Base-by-base conservation (phyloP, 2,329 filamentous ascomycete genomes). In the Pestalotiopsis sp. region DNA sequence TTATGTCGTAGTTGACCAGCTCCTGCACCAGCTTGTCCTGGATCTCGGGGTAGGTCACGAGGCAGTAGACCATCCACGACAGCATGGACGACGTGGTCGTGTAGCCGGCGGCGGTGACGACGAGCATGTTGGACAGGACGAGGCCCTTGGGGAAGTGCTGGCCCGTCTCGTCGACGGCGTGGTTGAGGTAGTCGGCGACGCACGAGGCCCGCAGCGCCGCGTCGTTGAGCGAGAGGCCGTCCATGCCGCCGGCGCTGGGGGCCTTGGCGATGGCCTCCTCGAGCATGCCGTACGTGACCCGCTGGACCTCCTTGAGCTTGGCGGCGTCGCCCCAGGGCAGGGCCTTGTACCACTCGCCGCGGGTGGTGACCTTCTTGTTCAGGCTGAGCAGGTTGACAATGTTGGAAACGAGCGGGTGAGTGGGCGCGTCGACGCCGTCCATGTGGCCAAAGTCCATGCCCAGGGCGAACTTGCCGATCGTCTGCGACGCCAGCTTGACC, bases 11-110 rank as follows among this genome's bases (percentile, higher is more conserved):
- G 72, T 88, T 85, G 39, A 90, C 73, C 12, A 90, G 77, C 69
- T 90, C 88, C 72, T 90, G 87, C 0, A 90, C 78, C 0, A 90
- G 81, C 2, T 83, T 78, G 5, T 87, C 86, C 73, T 90, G 88
- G 75, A 85, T 84, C 0, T 85, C 87, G 0, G 81, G 80, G 71
- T 90, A 90, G 2, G 75, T 79, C 4, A 85, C 82, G 1, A 89
- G 76, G 4, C 82, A 80, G 73, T 88, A 90, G 55, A 89, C 74
- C 2, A 87, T 78, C 88, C 87, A 90, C 0, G 86, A 88, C 1
- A 90, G 79, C 3, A 90, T 81, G 0, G 86, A 86, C 3, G 83
- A 85, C 0, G 86, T 90, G 0, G 88, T 90, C 1, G 85, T 88
- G 78, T 90, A 90, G n/a, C 88, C 88, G 2, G 88, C 88, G 2